These are phyloP conservation scores for Stagonosporopsis rhizophila DNA, from an alignment of 2,329 filamentous ascomycete species.

Conservation along the genomic window DNA sequence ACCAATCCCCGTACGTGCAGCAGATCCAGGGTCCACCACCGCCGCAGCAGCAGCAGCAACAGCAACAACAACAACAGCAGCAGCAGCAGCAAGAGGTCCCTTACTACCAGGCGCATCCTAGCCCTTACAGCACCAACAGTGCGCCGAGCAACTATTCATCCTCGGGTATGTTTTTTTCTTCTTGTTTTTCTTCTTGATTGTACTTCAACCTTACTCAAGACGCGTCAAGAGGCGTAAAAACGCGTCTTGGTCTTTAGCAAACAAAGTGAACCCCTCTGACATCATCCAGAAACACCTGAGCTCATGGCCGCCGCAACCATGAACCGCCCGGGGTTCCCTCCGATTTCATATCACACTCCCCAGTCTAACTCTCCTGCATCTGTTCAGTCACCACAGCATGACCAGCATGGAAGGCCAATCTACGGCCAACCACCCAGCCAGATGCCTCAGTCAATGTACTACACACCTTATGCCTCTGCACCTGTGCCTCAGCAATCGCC, in stretches of 20 bases:
- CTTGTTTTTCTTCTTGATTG: too few relatives aligned
- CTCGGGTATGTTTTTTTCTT: constrained; percentile 58
- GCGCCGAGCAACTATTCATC: constrained; percentile 84
- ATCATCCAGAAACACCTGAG: constrained; percentile 75
- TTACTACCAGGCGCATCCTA: constrained; percentile 80
- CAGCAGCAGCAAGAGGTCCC: constrained; percentile 69
- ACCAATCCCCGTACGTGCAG: constrained; percentile 69
- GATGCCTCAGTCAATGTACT: constrained; percentile 86
- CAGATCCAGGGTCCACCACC: constrained; percentile 67
- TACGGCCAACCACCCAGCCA: constrained; percentile 82
- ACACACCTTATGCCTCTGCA: constrained; percentile 58
- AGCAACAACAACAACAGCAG: constrained; percentile 49
- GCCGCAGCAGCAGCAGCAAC: constrained; percentile 61
- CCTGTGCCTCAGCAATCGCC: constrained; percentile 63
- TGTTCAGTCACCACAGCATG: constrained; percentile 89
- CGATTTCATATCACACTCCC: constrained; percentile 87
- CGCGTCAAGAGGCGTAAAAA: constrained; percentile 16
- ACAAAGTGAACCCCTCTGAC: constrained; percentile 52
- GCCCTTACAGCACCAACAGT: constrained; percentile 82
- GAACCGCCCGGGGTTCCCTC: constrained; percentile 74
- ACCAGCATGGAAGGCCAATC: constrained; percentile 82
- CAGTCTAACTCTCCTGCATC: constrained; percentile 95
- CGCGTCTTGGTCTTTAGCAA: constrained; percentile 7
- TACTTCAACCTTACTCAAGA: not conserved
- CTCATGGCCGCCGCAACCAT: constrained; percentile 72